Percentiles rank a stretch among this genome's conserved stretches.
Evolutionary conservation across 2,329 filamentous ascomycete species (phyloP).

Genomic region (Eutypa lata): DNA sequence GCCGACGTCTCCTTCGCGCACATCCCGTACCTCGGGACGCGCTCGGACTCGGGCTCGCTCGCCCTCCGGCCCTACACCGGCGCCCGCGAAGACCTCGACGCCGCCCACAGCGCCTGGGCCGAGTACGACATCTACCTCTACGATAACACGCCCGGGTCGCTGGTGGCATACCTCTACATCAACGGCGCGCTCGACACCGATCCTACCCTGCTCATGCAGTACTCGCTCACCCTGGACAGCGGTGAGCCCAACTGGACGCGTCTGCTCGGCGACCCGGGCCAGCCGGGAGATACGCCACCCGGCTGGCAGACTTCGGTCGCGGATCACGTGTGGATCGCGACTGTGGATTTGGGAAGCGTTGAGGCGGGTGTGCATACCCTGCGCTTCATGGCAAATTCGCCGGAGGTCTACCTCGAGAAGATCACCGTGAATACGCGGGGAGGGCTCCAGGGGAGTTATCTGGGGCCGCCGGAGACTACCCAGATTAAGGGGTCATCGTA

Average conservation of each 20-base stretch:
- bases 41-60: slow-evolving; percentile 20
- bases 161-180: slow-evolving; percentile 32
- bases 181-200: slow-evolving; percentile 47
- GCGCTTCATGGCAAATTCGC: slow-evolving; percentile 26
- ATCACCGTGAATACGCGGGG: slow-evolving; percentile 30
- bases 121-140: slow-evolving; percentile 31
- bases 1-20: slow-evolving; percentile 18
- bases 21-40: slow-evolving; percentile 29
- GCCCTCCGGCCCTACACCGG: slow-evolving; percentile 19
- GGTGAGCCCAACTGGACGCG: slow-evolving; percentile 30
- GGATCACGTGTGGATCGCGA: slow-evolving; percentile 47
- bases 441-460: slow-evolving; percentile 30
- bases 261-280: slow-evolving; percentile 38
- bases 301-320: slow-evolving; percentile 48
- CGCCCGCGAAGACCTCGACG: slow-evolving; percentile 17
- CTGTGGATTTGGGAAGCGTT: slow-evolving; percentile 24
- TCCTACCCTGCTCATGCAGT: slow-evolving; percentile 45
- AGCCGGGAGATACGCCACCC: slow-evolving; percentile 40
- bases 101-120: slow-evolving; percentile 15
- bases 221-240: slow-evolving; percentile 46
- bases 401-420: slow-evolving; percentile 36
- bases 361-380: slow-evolving; percentile 26
- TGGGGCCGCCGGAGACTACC: slow-evolving; percentile 31
- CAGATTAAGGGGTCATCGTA: neutral
- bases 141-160: slow-evolving; percentile 14